Base-by-base conservation (phyloP, 176 grass and related monocot genomes). In the Canna indica region DNA sequence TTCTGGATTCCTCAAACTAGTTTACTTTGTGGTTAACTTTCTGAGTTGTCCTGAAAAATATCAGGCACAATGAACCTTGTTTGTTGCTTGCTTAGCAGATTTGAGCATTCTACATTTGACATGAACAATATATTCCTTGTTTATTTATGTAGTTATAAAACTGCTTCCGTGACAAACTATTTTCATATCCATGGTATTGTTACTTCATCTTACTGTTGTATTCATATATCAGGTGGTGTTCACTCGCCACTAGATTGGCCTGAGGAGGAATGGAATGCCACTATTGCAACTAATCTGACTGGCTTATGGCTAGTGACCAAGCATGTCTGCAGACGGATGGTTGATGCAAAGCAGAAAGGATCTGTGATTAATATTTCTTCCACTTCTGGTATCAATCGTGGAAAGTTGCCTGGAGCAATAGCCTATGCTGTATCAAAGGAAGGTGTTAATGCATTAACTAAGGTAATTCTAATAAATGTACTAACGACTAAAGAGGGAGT, bases 301-400 rank as follows among this genome's bases (percentile, higher is more conserved):
- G 88, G 93, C 78, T 64, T 85, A 31, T 97, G 86, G 88, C 81
- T 92, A 0, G 84, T 97, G 2, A 47, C 81, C 48, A 97, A 97
- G 73, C 82, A 90, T 80, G 81, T 97, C 36, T 90, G 93, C 59
- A 74, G 61, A 38, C 79, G 71, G 25, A 97, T 97, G 83, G 58
- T 10, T 7, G 69, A 80, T 69, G 78, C 84, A 20, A 92, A 87
- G 47, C 42, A 79, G 32, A 79, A 82, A 47, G 86, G 81, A 73
- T 90, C 88, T 36, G 73, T 97, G 8, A 81, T 92, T 47, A 92
- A 97, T 62, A 90, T 97, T 64, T 90, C 93, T 1, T 97, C 86
- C 39, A 71, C 73, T 44, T 74, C 81, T 50, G 93, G 93, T 38
- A 61, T 92, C 63, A 78, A 90, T 53, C 81, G 84, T 33, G 88